Percentiles rank a stretch among this genome's conserved stretches.
These are phyloP conservation scores for Pleomassaria siparia DNA, from an alignment of 2,329 filamentous ascomycete genomes.

Conservation along the genomic window DNA sequence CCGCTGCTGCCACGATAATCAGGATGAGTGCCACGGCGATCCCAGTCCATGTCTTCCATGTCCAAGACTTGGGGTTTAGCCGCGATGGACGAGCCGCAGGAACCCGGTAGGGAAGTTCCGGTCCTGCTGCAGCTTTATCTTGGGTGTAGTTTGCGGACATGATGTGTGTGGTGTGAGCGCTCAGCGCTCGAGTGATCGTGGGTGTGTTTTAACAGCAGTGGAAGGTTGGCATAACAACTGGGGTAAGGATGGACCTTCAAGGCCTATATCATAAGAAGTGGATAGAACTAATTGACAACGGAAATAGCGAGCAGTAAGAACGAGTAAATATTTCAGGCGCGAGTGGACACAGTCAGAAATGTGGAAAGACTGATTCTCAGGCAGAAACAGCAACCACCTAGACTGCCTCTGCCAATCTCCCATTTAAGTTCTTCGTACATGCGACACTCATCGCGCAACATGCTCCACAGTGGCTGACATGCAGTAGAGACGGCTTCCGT, in stretches of 20 bases:
- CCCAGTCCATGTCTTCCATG: constrained; percentile 11
- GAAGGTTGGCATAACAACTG: too few relatives aligned
- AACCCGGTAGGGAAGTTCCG: background rate
- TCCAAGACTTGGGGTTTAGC: constrained; percentile 14
- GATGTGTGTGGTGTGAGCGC: background rate
- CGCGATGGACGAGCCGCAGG: background rate
- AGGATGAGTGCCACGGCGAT: constrained; percentile 8
- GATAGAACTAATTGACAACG: background rate
- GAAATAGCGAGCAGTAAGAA: background rate
- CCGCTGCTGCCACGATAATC: constrained; percentile 10
- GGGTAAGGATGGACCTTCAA: background rate
- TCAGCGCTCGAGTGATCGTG: background rate
- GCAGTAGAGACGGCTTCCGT: background rate
- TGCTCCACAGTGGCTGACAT: background rate
- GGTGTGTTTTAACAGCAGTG: background rate
- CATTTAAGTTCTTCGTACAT: background rate
- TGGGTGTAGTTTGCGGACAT: background rate
- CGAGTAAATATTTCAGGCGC: background rate
- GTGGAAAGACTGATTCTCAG: background rate
- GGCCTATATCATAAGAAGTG: too few relatives aligned
- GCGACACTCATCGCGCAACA: background rate
- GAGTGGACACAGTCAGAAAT: background rate
- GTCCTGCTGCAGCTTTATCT: background rate
- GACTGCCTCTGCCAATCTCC: background rate
- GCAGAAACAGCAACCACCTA: constrained; percentile 1